phyloP scores from a whole-genome alignment of 805 yeast species.

The Huiozyma naganishii region DNA sequence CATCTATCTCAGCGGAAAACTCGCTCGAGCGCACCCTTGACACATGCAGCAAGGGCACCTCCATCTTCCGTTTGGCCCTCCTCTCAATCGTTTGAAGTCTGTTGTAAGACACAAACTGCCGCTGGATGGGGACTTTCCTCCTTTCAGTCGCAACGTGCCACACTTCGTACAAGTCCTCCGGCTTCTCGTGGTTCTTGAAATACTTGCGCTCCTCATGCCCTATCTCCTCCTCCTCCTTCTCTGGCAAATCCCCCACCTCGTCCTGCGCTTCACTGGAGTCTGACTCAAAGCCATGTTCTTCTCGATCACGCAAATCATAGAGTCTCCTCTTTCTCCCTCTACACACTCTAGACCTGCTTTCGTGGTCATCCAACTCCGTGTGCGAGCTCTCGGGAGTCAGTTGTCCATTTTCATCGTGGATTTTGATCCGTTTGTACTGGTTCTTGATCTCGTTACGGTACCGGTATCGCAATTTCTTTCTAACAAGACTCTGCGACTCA shows the following conservation, averaged over 20 bases:
- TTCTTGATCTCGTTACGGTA: slow-evolving; percentile 16
- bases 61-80: slow-evolving; percentile 8
- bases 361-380: slow-evolving; percentile 15
- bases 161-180: slow-evolving; percentile 22
- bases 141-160: slow-evolving; percentile 15
- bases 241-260: slow-evolving; percentile 1
- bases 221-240: slow-evolving; percentile 6
- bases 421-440: slow-evolving; percentile 8
- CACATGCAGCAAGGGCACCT: slow-evolving; percentile 8
- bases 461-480: slow-evolving; percentile 21
- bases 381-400: slow-evolving; percentile 21
- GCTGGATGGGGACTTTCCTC: slow-evolving; percentile 11
- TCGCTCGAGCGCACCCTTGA: slow-evolving; percentile 1
- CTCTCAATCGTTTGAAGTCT: slow-evolving; percentile 12
- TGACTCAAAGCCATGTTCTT: slow-evolving; percentile 8
- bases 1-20: slow-evolving; percentile 13
- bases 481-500: slow-evolving; percentile 9
- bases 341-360: slow-evolving; percentile 6
- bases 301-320: slow-evolving; percentile 9
- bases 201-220: slow-evolving; percentile 15
- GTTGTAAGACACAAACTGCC: slow-evolving; percentile 12
- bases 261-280: slow-evolving; percentile 9
- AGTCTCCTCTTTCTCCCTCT: not conserved
- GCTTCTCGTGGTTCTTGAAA: slow-evolving; percentile 21
- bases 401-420: slow-evolving; percentile 3